phyloP scores from a whole-genome alignment of 495 filamentous ascomycete genomes.

The Penicillium bialowiezense region DNA sequence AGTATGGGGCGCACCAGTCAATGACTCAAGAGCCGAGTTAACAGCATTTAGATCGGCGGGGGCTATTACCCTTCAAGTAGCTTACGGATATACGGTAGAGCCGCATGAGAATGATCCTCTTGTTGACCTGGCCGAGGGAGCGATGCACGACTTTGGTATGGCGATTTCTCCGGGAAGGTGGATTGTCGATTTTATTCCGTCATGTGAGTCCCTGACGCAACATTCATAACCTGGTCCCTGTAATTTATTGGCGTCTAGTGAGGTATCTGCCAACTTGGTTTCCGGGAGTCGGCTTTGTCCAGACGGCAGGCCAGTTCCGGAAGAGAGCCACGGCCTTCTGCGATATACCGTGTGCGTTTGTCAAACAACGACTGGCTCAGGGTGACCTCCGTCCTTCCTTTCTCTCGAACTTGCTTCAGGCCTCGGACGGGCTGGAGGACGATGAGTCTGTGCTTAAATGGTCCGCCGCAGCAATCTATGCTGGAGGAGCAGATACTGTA shows the following conservation, averaged over 20 bases:
- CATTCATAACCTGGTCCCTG: too few species aligned
- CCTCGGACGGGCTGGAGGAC: constrained; percentile 19
- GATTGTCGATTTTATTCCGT: constrained; percentile 42
- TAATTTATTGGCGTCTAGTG: too few species aligned
- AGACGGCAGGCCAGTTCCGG: constrained; percentile 33
- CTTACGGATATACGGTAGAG: constrained; percentile 50
- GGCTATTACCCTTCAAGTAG: constrained; percentile 43
- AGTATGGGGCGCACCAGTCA: too few species aligned
- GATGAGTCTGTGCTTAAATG: constrained; percentile 38
- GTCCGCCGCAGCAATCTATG: constrained; percentile 48
- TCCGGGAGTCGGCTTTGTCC: constrained; percentile 49
- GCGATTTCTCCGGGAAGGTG: constrained; percentile 38
- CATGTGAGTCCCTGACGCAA: constrained; percentile 16
- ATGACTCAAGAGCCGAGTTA: too few species aligned
- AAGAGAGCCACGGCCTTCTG: constrained; percentile 20
- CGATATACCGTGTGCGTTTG: constrained; percentile 42
- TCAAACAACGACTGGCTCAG: constrained; percentile 38
- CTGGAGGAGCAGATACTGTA: constrained; percentile 56
- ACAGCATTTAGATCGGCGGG: too few species aligned
- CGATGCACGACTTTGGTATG: constrained; percentile 36
- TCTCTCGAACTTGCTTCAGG: constrained; percentile 29
- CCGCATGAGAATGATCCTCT: constrained; percentile 38
- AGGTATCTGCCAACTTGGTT: constrained; percentile 45
- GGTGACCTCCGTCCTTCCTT: constrained; percentile 36
- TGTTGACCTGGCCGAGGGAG: constrained; percentile 34